These are phyloP conservation scores for Amphicarpaea edgeworthii DNA, from an alignment of 306 rosid genomes.

Conservation along the genomic window DNA sequence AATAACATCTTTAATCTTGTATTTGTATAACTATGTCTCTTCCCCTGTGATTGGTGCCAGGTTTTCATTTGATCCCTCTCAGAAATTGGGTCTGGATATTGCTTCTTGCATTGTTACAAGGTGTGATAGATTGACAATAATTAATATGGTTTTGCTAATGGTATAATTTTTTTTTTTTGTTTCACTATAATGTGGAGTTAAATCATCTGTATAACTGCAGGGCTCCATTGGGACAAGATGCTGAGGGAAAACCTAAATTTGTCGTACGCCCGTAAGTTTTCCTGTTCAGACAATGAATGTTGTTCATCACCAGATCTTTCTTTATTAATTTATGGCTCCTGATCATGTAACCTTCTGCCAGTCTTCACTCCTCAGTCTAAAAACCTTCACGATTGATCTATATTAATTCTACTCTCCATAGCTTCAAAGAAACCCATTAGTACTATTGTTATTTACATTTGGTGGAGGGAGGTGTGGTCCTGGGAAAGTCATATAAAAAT, in stretches of 20 bases:
- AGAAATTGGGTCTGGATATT: constrained; percentile 78
- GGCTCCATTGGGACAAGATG: constrained; percentile 84
- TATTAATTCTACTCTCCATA: constrained; percentile 17
- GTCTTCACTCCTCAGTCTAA: constrained; percentile 29
- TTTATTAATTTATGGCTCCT: constrained; percentile 38
- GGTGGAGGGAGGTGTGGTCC: constrained; percentile 25
- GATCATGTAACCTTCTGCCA: constrained; percentile 22
- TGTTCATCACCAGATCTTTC: constrained; percentile 37
- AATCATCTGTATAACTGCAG: constrained; percentile 50
- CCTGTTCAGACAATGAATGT: constrained; percentile 32
- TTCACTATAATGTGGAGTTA: constrained; percentile 20
- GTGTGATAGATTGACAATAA: constrained; percentile 50
- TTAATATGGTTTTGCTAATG: constrained; percentile 29
- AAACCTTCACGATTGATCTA: constrained; percentile 13
- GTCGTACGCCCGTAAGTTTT: constrained; percentile 88
- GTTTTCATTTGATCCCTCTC: constrained; percentile 82
- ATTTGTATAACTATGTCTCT: constrained; percentile 36
- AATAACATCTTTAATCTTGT: constrained; percentile 7
- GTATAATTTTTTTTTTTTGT: constrained; percentile 12
- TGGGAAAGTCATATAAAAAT: constrained; percentile 17
- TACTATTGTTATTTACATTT: constrained; percentile 6
- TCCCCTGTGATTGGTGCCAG: constrained; percentile 54
- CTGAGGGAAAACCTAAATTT: constrained; percentile 80
- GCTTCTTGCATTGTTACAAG: constrained; percentile 89
- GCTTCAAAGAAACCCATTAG: constrained; percentile 5